Conservation (phyloP, 768 basidiomycete genomes). For the Phylloporus scabripes region DNA sequence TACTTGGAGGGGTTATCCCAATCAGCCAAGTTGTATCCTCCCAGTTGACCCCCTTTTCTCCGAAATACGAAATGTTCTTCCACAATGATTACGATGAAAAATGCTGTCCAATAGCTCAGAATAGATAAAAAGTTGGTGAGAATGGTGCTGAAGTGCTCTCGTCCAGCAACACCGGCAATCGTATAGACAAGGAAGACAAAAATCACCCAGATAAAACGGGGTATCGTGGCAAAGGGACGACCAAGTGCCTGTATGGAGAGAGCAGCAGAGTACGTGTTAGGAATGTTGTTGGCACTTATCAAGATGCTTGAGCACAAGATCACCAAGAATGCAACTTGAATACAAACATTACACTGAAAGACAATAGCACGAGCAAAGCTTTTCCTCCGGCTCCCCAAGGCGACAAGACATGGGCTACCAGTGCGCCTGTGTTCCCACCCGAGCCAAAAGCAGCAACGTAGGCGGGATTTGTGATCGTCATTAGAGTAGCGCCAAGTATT, state of each 20-base stretch:
- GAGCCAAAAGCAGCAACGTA: slow-evolving; percentile 38
- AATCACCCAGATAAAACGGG: slow-evolving; percentile 43
- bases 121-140: slow-evolving; percentile 41
- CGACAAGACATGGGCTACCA: slow-evolving; percentile 39
- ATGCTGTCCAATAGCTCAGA: slow-evolving; percentile 42
- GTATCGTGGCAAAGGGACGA: slow-evolving; percentile 38
- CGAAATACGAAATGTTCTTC: slow-evolving; percentile 47
- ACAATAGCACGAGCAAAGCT: slow-evolving; percentile 38
- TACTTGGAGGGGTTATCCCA: slow-evolving; percentile 40
- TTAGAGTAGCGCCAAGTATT: slow-evolving; percentile 35
- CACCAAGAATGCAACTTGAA: background rate
- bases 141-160: slow-evolving; percentile 41
- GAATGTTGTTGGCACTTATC: slow-evolving; percentile 36
- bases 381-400: slow-evolving; percentile 45
- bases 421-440: slow-evolving; percentile 39
- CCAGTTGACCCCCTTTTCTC: slow-evolving; percentile 33
- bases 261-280: slow-evolving; percentile 43
- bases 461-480: slow-evolving; percentile 37
- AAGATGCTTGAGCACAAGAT: background rate
- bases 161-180: slow-evolving; percentile 37
- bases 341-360: slow-evolving; percentile 39
- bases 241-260: slow-evolving; percentile 43
- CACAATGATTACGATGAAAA: slow-evolving; percentile 41
- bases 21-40: slow-evolving; percentile 46
- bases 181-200: slow-evolving; percentile 37